Evolutionary conservation across 169 alveolate genomes (phyloP).

Genomic region (Eimeria zaria): DNA sequence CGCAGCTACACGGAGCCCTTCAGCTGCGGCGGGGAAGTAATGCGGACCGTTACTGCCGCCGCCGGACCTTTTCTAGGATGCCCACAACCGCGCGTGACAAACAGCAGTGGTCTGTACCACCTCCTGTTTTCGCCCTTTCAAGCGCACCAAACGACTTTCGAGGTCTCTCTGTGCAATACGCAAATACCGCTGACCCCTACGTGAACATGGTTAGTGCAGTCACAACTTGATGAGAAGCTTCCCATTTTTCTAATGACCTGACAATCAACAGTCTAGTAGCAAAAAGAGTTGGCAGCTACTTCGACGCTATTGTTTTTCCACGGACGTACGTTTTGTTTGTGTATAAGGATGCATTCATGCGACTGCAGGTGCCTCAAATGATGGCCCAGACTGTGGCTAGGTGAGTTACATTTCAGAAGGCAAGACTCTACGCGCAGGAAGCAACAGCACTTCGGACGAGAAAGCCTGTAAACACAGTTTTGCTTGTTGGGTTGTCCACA

Average conservation of each 20-base stretch:
- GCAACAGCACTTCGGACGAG: neutral
- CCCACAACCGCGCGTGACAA: neutral
- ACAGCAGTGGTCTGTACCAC: neutral
- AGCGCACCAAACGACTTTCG: neutral
- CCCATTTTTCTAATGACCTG: neutral
- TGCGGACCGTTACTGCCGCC: constrained; percentile 7
- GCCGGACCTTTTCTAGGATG: constrained; percentile 13
- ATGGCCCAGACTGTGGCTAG: neutral
- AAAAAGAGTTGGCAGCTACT: neutral
- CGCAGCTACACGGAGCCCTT: neutral
- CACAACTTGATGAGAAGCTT: neutral
- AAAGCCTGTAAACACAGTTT: neutral
- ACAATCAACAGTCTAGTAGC: neutral
- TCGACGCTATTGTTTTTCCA: neutral
- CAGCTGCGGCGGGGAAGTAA: neutral
- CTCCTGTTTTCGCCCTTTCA: neutral
- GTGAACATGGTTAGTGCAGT: constrained; percentile 45
- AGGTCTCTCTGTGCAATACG: constrained; percentile 46
- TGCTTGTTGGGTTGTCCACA: neutral
- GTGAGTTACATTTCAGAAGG: neutral
- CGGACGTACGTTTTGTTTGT: neutral
- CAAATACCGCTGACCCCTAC: constrained; percentile 75
- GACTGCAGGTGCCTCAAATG: constrained; percentile 36
- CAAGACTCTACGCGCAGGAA: neutral
- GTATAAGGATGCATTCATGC: neutral